These are phyloP conservation scores for Plicaturopsis crispa DNA, from an alignment of 768 basidiomycete genomes.

Conservation along the genomic window DNA sequence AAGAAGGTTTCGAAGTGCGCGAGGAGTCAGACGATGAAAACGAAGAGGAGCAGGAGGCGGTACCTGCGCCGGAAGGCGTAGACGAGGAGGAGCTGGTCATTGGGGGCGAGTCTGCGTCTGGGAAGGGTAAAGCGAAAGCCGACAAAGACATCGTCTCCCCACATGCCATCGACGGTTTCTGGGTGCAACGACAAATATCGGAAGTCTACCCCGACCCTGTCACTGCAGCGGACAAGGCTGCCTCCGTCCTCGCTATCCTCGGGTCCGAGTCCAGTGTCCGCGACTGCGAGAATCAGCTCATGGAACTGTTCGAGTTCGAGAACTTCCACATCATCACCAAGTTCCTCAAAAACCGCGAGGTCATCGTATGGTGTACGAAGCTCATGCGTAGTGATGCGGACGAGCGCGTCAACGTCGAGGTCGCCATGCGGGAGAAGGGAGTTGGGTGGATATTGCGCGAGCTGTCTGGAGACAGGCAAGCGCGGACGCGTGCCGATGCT, in stretches of 20 bases:
- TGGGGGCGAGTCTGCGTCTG: constrained; percentile 54
- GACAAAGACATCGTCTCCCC: constrained; percentile 82
- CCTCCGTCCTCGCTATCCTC: constrained; percentile 76
- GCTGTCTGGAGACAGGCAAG: constrained; percentile 73
- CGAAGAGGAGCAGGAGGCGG: constrained; percentile 50
- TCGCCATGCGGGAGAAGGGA: constrained; percentile 96
- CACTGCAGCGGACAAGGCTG: constrained; percentile 88
- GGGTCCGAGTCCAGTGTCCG: constrained; percentile 82
- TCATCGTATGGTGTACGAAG: constrained; percentile 97
- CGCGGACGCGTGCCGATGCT: constrained; percentile 46
- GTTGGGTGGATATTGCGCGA: constrained; percentile 94
- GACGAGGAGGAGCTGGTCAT: constrained; percentile 71
- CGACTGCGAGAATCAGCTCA: constrained; percentile 92
- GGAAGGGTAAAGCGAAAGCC: constrained; percentile 42
- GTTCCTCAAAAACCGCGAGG: constrained; percentile 92
- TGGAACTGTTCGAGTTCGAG: constrained; percentile 94
- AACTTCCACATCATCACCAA: constrained; percentile 85
- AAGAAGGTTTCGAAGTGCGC: constrained; percentile 80
- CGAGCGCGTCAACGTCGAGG: constrained; percentile 88
- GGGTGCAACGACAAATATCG: constrained; percentile 93
- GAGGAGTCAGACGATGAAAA: constrained; percentile 78
- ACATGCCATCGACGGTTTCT: constrained; percentile 92
- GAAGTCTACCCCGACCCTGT: constrained; percentile 91
- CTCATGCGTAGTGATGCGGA: constrained; percentile 85
- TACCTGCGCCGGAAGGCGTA: constrained; percentile 25